Evolutionary conservation across 495 filamentous ascomycete genomes (phyloP).

Genomic region (Staphylotrichum tortipilum): DNA sequence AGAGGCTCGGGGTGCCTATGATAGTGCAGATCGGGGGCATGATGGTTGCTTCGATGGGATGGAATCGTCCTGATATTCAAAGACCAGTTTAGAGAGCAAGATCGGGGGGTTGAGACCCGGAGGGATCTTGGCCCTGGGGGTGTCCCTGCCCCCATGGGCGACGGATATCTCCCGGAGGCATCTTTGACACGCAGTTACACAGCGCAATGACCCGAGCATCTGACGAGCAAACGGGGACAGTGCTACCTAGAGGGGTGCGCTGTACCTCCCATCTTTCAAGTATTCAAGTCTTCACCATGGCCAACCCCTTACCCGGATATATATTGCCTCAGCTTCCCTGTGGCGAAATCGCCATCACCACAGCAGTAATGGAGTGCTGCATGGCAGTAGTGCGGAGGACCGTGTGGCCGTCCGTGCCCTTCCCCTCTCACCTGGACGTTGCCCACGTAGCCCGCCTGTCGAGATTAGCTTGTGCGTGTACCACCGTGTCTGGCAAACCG

Average conservation of each 20-base stretch:
- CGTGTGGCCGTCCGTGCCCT: neutral
- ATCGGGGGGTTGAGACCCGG: no score
- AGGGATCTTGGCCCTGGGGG: no score
- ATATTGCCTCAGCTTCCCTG: no score
- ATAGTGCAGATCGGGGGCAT: slow-evolving; percentile 11
- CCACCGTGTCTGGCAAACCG: neutral
- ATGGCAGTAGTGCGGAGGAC: neutral
- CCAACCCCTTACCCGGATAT: neutral
- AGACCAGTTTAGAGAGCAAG: no score
- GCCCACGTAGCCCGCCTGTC: neutral
- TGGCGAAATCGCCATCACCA: neutral
- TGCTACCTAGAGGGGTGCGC: neutral
- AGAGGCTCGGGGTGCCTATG: slow-evolving; percentile 11
- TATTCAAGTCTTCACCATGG: neutral
- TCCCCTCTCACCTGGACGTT: neutral
- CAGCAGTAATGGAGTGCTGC: neutral
- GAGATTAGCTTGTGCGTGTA: neutral
- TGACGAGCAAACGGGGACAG: neutral
- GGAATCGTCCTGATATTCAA: no score
- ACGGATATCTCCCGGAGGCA: neutral
- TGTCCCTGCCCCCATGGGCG: no score
- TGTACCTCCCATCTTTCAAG: neutral
- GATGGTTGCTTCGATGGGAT: neutral
- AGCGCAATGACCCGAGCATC: neutral
- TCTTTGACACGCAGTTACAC: neutral